Conservation (phyloP, 371 early-diverging fungal genomes). For the Globomyces sp. region DNA sequence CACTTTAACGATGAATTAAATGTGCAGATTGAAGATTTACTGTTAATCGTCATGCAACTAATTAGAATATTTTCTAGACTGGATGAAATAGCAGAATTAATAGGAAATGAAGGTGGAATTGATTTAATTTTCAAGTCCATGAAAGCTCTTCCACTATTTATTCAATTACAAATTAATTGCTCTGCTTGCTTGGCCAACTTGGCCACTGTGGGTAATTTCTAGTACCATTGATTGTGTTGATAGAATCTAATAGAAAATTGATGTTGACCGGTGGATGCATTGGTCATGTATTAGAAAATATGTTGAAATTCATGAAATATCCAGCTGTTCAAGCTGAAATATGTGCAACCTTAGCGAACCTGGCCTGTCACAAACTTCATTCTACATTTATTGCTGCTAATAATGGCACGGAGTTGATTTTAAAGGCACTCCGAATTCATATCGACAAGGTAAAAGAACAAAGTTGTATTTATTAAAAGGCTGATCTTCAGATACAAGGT, state of each 20-base stretch:
- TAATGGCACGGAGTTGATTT: constrained; percentile 20
- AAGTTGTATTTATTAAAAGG: too few species aligned
- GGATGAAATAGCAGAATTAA: constrained; percentile 16
- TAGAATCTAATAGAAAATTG: constrained; percentile 15
- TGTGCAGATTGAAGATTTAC: constrained; percentile 7
- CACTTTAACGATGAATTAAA: not conserved
- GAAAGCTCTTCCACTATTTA: constrained; percentile 15
- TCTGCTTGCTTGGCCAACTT: constrained; percentile 34
- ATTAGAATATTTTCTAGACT: constrained; percentile 9
- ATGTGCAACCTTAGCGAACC: constrained; percentile 29
- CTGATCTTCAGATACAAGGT: constrained; percentile 31
- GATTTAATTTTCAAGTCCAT: constrained; percentile 23
- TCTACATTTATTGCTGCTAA: constrained; percentile 16
- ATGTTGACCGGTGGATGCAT: constrained; percentile 22
- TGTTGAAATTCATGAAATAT: constrained; percentile 22
- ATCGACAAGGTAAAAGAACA: not conserved
- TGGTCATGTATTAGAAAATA: constrained; percentile 13
- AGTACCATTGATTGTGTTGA: not conserved
- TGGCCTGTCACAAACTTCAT: constrained; percentile 22
- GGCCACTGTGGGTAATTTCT: constrained; percentile 14
- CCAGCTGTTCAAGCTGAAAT: constrained; percentile 31
- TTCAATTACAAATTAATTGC: constrained; percentile 30
- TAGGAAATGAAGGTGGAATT: constrained; percentile 23
- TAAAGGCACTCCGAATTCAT: constrained; percentile 22
- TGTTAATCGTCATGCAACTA: constrained; percentile 6